Evolutionary conservation across 495 filamentous ascomycete species (phyloP).

Genomic region (Cercophora scortea): DNA sequence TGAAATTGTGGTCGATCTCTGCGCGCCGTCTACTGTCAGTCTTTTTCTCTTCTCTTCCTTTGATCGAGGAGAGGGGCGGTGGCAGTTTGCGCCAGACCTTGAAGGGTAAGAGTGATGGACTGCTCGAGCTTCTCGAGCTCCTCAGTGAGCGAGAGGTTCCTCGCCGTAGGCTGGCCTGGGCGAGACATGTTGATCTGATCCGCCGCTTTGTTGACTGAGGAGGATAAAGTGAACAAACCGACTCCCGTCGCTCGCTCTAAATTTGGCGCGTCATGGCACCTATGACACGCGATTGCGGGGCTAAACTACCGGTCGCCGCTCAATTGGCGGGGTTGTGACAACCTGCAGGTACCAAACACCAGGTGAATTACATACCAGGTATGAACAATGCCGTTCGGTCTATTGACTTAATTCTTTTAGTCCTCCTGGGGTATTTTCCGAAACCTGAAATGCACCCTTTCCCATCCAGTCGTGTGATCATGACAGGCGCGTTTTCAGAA

Average conservation of each 20-base stretch:
- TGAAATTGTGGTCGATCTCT: slow-evolving; percentile 99
- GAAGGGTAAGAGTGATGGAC: slow-evolving; percentile 89
- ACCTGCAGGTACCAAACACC: neutral
- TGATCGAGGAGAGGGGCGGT: too few relatives aligned
- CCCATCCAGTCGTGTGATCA: neutral
- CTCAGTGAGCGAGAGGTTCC: slow-evolving; percentile 77
- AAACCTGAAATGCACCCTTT: neutral
- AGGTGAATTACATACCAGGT: too few relatives aligned
- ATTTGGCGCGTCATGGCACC: neutral
- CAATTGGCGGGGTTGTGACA: neutral
- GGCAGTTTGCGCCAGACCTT: slow-evolving; percentile 46
- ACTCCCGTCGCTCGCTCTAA: too few relatives aligned
- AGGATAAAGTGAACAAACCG: neutral
- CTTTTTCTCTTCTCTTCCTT: too few relatives aligned
- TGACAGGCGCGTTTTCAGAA: neutral
- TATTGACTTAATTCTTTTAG: neutral
- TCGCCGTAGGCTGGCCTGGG: slow-evolving; percentile 40
- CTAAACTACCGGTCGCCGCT: neutral
- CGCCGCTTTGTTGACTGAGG: slow-evolving; percentile 2
- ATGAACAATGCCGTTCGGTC: neutral
- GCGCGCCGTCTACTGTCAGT: neutral
- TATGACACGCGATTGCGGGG: neutral
- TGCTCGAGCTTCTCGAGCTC: slow-evolving; percentile 96
- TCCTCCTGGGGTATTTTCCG: neutral
- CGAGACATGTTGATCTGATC: slow-evolving; percentile 33